Evolutionary conservation across 495 filamentous ascomycete species (phyloP), one percentile per base, ranked within the genome.

Genomic region (Lentithecium fluviatile): DNA sequence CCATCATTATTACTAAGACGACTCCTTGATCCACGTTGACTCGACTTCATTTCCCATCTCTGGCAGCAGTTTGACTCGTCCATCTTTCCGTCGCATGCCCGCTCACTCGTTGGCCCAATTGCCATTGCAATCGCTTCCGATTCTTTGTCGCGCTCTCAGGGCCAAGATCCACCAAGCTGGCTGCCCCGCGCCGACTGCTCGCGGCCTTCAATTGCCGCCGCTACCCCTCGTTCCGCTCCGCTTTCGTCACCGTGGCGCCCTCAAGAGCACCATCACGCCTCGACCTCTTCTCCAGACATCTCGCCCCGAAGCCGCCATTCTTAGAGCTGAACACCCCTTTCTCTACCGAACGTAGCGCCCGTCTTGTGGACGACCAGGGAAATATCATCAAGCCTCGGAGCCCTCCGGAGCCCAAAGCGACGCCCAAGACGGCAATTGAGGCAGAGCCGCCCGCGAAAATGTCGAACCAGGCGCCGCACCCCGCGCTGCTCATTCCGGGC

Each of bases 401-500:
- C 2, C n/a, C 7, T 8, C 24, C 12, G 5, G 40, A 57, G 37
- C 40, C 46, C 37, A 62, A 56, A 20, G 8, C 36, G 38, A 10
- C 38, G 29, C 8, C 32, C 29, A 40, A 15, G 36, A 40, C 10
- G 24, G 40, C 13, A 20, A 19, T 12, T 20, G 53, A 52, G 36
- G 13, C 43, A 17, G 46, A 53, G 37, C 1, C 21, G 17, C 38
- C 49, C 37, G 37, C 70, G 74, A 86, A 77, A 38, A 92, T 94
- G 89, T 92, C 89, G 48, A 78, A 76, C 56, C 91, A 95, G 79
- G 76, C 89, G 43, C 78, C 83, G 51, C 91, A 96, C 73, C 83
- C 89, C 57, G 83, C 91, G 37, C 75, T 97, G 70, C 82, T 98
- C 69, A 96, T 98, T 70, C 94, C 94, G 23, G 94, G 94, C 25